Percentiles rank a stretch among this genome's conserved stretches.
Evolutionary conservation across 495 filamentous ascomycete genomes (phyloP).

Genomic region (Aspergillus avenaceus): DNA sequence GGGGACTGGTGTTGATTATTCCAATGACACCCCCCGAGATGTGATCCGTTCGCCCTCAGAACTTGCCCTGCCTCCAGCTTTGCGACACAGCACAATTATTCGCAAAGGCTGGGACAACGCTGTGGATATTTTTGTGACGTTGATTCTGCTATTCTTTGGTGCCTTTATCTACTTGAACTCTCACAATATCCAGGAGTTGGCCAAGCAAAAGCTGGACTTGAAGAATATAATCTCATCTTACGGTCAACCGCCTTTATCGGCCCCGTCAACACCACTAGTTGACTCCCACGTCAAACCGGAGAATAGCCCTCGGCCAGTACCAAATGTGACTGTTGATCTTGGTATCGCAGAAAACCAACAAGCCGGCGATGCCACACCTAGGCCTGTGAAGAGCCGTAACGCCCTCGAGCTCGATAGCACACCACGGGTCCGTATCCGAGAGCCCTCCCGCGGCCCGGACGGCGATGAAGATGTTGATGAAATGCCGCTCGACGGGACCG

Average conservation of each 20-base stretch:
- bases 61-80: conserved; percentile 40
- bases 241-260: conserved; percentile 37
- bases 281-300: conserved; percentile 25
- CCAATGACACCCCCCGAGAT: conserved; percentile 42
- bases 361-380: conserved; percentile 23
- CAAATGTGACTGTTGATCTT: conserved; percentile 32
- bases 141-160: conserved; percentile 40
- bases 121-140: conserved; percentile 46
- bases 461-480: conserved; percentile 38
- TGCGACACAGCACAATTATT: conserved; percentile 49
- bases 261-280: conserved; percentile 40
- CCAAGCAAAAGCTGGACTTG: conserved; percentile 50
- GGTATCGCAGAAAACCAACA: conserved; percentile 20
- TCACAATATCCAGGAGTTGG: conserved; percentile 41
- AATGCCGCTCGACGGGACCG: conserved; percentile 30
- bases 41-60: conserved; percentile 36
- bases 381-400: conserved; percentile 20
- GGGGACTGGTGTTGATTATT: conserved; percentile 23
- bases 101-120: conserved; percentile 51
- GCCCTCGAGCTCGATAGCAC: conserved; percentile 17
- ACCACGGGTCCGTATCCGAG: conserved; percentile 39
- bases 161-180: conserved; percentile 51
- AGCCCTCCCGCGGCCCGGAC: conserved; percentile 35
- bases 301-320: conserved; percentile 20
- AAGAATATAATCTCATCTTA: conserved; percentile 48